Evolutionary conservation across 2,329 filamentous ascomycete genomes (phyloP).

Genomic region (Diplodia corticola): DNA sequence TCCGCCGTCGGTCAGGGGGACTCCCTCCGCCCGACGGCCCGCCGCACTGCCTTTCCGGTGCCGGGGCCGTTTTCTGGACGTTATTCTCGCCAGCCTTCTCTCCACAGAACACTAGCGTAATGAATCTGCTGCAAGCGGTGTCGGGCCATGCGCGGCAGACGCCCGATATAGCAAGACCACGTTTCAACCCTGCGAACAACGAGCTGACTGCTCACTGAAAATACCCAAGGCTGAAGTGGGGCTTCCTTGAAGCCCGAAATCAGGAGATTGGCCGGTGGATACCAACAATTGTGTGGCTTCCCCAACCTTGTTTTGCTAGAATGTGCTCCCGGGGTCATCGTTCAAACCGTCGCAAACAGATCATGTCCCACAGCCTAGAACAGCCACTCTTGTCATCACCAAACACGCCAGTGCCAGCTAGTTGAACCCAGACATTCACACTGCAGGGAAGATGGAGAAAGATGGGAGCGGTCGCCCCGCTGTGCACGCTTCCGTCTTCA

Average conservation of each 20-base stretch:
- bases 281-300: background rate
- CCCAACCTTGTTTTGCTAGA: background rate
- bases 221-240: background rate
- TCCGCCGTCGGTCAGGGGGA: no score
- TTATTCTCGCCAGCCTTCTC: background rate
- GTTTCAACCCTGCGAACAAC: background rate
- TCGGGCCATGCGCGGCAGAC: background rate
- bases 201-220: background rate
- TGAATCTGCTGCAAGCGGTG: slow-evolving; percentile 5
- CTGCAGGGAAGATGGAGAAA: background rate
- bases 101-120: background rate
- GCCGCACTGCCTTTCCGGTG: background rate
- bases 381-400: background rate
- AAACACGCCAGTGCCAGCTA: no score
- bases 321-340: background rate
- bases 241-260: background rate
- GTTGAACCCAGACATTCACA: no score
- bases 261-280: background rate
- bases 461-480: background rate
- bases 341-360: background rate
- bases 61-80: background rate
- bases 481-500: background rate
- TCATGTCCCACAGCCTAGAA: background rate
- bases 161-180: background rate
- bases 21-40: background rate